These are phyloP conservation scores for Aspergillus tubingensis DNA, from an alignment of 2,329 filamentous ascomycete genomes.

Conservation along the genomic window DNA sequence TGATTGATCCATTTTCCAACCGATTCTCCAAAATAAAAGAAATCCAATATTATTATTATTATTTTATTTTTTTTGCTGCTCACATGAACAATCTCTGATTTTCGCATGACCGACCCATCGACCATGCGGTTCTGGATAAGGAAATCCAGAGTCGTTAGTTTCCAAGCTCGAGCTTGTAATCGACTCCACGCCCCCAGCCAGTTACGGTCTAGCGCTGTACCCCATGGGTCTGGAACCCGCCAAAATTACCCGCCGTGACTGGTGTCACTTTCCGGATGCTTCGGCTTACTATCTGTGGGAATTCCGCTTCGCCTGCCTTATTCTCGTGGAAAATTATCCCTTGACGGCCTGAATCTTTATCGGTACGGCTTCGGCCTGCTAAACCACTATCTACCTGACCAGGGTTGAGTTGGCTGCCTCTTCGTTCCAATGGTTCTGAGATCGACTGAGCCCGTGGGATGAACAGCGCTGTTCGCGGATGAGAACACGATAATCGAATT, in stretches of 20 bases:
- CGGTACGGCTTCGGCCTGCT: background rate
- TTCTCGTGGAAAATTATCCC: too few relatives aligned
- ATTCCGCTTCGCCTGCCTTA: constrained; percentile 22
- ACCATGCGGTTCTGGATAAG: constrained; percentile 9
- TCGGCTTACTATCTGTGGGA: constrained; percentile 37
- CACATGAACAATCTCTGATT: constrained; percentile 32
- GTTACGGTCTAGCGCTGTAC: background rate
- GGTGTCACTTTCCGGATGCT: constrained; percentile 12
- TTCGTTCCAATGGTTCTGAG: background rate
- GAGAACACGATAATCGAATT: background rate
- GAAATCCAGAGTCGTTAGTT: background rate
- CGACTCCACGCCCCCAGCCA: background rate
- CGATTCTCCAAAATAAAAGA: background rate
- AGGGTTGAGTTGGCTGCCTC: background rate
- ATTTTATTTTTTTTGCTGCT: constrained; percentile 28
- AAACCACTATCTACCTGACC: background rate
- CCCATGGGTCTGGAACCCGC: constrained; percentile 23
- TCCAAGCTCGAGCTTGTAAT: background rate
- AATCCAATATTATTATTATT: constrained; percentile 5
- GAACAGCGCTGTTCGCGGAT: background rate
- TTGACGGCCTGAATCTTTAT: background rate
- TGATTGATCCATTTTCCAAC: background rate
- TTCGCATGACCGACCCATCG: constrained; percentile 19
- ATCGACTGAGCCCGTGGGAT: background rate
- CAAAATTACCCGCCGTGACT: constrained; percentile 1